phyloP scores from a whole-genome alignment of 1,284 basidiomycete genomes.

The Hemileccinum hortonii region DNA sequence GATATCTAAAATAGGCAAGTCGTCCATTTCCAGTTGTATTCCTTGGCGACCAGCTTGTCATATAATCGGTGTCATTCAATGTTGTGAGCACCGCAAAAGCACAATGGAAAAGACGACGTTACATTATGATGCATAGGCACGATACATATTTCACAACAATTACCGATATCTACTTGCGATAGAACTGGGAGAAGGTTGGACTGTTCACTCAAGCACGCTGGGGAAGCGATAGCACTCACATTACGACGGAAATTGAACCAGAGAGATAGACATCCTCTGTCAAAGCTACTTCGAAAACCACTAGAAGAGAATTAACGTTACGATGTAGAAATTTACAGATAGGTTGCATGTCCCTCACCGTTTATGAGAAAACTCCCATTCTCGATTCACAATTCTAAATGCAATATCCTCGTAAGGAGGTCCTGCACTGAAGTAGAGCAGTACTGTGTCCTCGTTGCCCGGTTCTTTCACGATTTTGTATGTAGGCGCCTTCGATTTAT shows the following conservation, averaged over 20 bases:
- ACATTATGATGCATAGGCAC: slow-evolving; percentile 20
- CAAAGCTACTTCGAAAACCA: slow-evolving; percentile 83
- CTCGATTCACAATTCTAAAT: slow-evolving; percentile 95
- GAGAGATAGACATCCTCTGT: slow-evolving; percentile 79
- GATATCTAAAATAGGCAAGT: slow-evolving; percentile 16
- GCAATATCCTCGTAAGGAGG: slow-evolving; percentile 99
- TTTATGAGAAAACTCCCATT: slow-evolving; percentile 99
- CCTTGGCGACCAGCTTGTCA: slow-evolving; percentile 2
- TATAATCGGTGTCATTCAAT: slow-evolving; percentile 4
- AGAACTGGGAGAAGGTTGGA: slow-evolving; percentile 53
- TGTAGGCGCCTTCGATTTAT: slow-evolving; percentile 93
- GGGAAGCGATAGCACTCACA: slow-evolving; percentile 46
- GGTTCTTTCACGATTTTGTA: slow-evolving; percentile 92
- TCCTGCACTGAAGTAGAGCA: slow-evolving; percentile 92
- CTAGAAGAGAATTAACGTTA: slow-evolving; percentile 39
- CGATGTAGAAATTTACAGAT: slow-evolving; percentile 1
- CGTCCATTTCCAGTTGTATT: no score
- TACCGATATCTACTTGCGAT: slow-evolving; percentile 51
- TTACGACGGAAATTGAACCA: slow-evolving; percentile 90
- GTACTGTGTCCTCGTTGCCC: slow-evolving; percentile 91
- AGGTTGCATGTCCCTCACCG: slow-evolving; percentile 47
- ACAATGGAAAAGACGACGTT: slow-evolving; percentile 19
- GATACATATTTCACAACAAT: slow-evolving; percentile 16
- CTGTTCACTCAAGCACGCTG: slow-evolving; percentile 7
- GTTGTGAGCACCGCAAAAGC: slow-evolving; percentile 16